Base-by-base conservation (phyloP, 78 protist genomes). In the Isochrysis galbana region DNA sequence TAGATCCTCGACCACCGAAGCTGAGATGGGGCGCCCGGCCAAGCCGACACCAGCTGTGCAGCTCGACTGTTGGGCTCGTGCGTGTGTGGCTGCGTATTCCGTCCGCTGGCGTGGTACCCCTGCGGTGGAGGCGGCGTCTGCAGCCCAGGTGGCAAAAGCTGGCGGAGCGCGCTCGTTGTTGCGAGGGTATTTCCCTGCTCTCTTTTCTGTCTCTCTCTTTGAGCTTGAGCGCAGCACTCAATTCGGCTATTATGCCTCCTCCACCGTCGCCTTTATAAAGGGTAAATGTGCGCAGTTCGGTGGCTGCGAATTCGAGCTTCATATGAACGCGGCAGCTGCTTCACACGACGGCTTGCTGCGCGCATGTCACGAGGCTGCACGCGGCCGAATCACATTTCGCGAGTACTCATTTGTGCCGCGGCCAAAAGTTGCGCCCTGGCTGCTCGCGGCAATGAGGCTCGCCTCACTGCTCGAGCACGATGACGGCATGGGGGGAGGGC, bases 171-270 rank as follows among this genome's bases (percentile, higher is more conserved):
- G 80, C 14, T 34, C 10, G 80, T 21, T 34, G 80, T 2, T 26
- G 41, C 41, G 11, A 2, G 80, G 80, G 44, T 70, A 70, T 41
- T 4, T 34, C 29, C 80, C 80, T 1, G 29, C 19, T 1, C 80
- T 70, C 80, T 70, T 70, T 19, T 70, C 80, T 21, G 34, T 70
- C 80, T 70, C 80, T 34, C 80, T 70, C 80, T 70, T 70, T 41
- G 80, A 70, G 80, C 1, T 34, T 17, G 41, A 4, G 41, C 11
- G 41, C 39, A 3, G 44, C 39, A 70, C 2, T 14, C 19, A 4
- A 22, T 70, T 70, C 41, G 80, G 19, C 41, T 34, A 70, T 41
- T 70, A 70, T 41, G 80, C 80, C 29, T 4, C 39, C 80, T 34
- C 80, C 34, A 34, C 80, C 80, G 80, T 70, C 80, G 80, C 80